Conservation (phyloP, 2,329 filamentous ascomycete species). For the Ophiostoma ips region DNA sequence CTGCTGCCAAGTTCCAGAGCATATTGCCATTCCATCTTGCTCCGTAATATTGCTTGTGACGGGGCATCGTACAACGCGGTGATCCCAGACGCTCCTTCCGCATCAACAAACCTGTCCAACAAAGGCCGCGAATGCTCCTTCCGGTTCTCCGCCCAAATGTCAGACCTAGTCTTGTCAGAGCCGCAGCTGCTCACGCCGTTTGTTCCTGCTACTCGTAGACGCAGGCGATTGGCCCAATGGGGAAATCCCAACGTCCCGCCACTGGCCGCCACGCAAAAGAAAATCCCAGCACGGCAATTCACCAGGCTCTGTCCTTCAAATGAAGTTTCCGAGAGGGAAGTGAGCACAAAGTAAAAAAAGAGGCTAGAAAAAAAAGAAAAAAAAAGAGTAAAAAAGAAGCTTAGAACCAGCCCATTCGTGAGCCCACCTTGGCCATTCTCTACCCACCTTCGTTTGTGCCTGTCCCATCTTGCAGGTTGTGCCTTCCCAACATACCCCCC, state of each 20-base stretch:
- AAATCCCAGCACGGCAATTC: constrained; percentile 1
- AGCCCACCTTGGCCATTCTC: constrained; percentile 6
- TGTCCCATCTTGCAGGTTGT: constrained; percentile 6
- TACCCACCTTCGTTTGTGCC: constrained; percentile 1
- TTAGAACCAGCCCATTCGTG: constrained; percentile 4
- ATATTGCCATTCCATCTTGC: too few species aligned
- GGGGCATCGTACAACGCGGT: not conserved
- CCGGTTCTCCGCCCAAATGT: not conserved
- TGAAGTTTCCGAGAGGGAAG: too few species aligned
- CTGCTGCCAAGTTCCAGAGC: too few species aligned
- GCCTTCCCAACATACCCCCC: constrained; percentile 6
- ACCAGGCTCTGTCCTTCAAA: too few species aligned
- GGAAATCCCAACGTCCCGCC: constrained; percentile 10
- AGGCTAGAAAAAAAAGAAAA: not conserved
- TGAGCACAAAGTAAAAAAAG: not conserved
- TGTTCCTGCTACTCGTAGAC: constrained; percentile 1
- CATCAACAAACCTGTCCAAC: constrained; percentile 2
- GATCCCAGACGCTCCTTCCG: not conserved
- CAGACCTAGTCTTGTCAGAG: too few species aligned
- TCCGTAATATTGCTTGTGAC: too few species aligned
- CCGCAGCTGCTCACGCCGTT: not conserved
- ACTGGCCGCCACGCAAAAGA: not conserved
- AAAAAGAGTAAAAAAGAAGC: not conserved
- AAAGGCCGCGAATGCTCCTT: not conserved
- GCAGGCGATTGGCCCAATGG: constrained; percentile 1